phyloP scores from a whole-genome alignment of 2,329 filamentous ascomycete genomes.

The Aspergillus phoenicis region DNA sequence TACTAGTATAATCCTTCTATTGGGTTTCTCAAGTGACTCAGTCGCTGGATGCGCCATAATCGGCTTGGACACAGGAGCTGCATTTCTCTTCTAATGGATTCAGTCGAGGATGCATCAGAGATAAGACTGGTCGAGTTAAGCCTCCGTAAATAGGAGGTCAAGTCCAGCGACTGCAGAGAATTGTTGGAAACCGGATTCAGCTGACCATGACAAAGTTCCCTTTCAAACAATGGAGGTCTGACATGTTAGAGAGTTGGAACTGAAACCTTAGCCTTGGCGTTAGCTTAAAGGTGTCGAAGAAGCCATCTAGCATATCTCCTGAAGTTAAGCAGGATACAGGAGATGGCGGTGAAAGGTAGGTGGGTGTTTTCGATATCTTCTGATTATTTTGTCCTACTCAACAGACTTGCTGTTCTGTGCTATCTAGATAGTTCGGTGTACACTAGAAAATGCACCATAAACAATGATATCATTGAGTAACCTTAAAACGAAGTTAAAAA shows the following conservation, averaged over 20 bases:
- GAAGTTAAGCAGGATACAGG: background rate
- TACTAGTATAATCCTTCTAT: no score
- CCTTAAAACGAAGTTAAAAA: background rate
- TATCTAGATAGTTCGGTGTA: background rate
- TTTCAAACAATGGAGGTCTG: background rate
- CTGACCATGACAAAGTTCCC: background rate
- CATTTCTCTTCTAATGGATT: no score
- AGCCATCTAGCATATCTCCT: background rate
- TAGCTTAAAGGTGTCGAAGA: no score
- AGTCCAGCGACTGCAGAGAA: no score
- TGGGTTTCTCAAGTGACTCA: no score
- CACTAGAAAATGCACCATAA: background rate
- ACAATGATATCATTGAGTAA: conserved; percentile 4
- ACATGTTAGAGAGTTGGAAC: background rate
- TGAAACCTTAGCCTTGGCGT: background rate
- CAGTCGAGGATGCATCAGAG: no score
- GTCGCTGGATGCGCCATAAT: no score
- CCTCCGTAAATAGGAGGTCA: no score
- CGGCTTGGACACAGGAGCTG: no score
- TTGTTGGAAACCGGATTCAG: background rate
- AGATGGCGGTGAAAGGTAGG: background rate
- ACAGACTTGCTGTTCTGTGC: background rate
- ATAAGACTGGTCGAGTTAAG: no score
- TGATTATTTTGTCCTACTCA: background rate
- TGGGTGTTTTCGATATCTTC: background rate